A percentile compares a stretch with the other conserved stretches of the same genome.
These are phyloP conservation scores for Euphorbia peplus DNA, from an alignment of 345 rosid genomes.

Conservation along the genomic window DNA sequence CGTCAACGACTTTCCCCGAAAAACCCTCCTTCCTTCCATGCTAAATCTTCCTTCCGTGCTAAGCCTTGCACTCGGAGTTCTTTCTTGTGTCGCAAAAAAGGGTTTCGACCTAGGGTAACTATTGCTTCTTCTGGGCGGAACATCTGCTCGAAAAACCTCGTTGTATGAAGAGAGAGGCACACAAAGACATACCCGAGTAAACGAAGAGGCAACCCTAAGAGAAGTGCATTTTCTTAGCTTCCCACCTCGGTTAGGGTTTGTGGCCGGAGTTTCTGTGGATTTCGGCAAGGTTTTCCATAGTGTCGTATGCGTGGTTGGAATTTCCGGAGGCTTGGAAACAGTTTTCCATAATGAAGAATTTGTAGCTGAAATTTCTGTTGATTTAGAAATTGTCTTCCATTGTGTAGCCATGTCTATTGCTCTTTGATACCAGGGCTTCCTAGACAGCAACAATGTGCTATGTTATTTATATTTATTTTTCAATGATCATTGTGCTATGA, in stretches of 20 bases:
- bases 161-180: conserved; percentile 86
- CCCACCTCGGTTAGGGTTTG: conserved; percentile 22
- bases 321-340: conserved; percentile 41
- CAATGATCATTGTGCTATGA: not conserved
- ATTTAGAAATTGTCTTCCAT: conserved; percentile 42
- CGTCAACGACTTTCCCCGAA: conserved; percentile 82
- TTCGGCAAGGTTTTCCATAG: conserved; percentile 53
- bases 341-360: conserved; percentile 35
- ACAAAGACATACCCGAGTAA: conserved; percentile 87
- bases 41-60: too few species aligned
- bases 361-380: conserved; percentile 27
- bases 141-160: conserved; percentile 66
- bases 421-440: conserved; percentile 95
- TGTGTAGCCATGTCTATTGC: conserved; percentile 77
- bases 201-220: conserved; percentile 64
- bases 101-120: conserved; percentile 78
- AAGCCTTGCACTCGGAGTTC: conserved; percentile 28
- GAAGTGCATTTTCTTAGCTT: conserved; percentile 76
- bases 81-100: conserved; percentile 30
- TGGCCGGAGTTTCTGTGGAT: conserved; percentile 13
- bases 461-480: not conserved
- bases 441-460: conserved; percentile 27
- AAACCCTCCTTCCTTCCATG: conserved; percentile 62
- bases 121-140: conserved; percentile 82
- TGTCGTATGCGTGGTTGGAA: conserved; percentile 30